Base-by-base conservation (phyloP, 2,329 filamentous ascomycete genomes). In the Grosmannia penicillata region DNA sequence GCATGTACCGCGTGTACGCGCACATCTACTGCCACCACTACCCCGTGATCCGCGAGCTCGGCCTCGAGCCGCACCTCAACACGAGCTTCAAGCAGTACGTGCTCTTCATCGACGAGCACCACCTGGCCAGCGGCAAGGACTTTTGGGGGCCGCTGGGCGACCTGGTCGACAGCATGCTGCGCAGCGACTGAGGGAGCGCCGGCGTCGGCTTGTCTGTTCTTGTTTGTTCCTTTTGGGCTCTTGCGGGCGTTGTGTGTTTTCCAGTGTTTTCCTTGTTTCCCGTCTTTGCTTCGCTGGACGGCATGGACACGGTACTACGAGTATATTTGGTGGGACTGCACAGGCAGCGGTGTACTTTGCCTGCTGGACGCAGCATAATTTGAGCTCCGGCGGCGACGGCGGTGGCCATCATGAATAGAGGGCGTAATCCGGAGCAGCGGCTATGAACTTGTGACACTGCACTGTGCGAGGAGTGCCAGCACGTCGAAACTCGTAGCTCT, bases 21-120 rank as follows among this genome's bases (percentile, higher is more conserved):
- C 91, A 98, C 64, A 94, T 98, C 51, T 98, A 98, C 74, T 98
- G 93, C 67, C 91, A 98, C 61, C 91, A 98, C 65, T 98, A 98
- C 62, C 87, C 87, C 26, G 87, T 98, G 48, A 81, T 98, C 49
- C 82, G 93, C 42, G 86, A 95, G 56, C 73, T 98, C 28, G 91
- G 91, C 18, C 72, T 98, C 42, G 91, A 98, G 61, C 87, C 93
- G 32, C 91, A 98, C 60, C 73, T 98, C 48, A 98, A 98, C 63
- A 98, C 91, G 13, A 93, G 85, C 62, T 98, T 98, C 75, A 98
- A 98, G 71, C 91, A 98, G 61, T 98, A 96, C 55, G 91, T 98
- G 45, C 72, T 98, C 42, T 98, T 98, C 61, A 86, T 98, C 49
- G 87, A 98, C 58, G 93, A 98, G 69, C 91, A 96, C 61, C 78